Evolutionary conservation across 768 basidiomycete genomes (phyloP), one percentile per base, ranked within the genome.

Genomic region (Coprinellus aureogranulatus): DNA sequence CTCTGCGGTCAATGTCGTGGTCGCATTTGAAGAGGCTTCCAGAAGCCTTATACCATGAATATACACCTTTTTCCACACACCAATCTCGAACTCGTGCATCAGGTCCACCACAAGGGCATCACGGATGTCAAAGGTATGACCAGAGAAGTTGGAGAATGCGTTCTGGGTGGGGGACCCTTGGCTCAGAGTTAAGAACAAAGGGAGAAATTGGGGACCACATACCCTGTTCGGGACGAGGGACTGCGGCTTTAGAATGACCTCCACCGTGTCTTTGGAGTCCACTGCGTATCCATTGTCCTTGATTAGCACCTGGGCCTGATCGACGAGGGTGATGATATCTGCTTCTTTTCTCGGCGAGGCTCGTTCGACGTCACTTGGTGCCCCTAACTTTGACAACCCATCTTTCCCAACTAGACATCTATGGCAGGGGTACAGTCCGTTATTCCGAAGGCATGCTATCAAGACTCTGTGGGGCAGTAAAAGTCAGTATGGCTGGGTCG

Each of bases 41-140:
- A 73, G 49, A 18, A 73, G 61, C 1, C 70, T 65, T 16, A 73
- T 51, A 0, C 72, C 54, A 44, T 74, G 74, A 0, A 53, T 66
- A 40, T 72, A 67, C 0, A 69, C 26, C 0, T 64, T 57, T 51
- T 73, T 75, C 68, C 67, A 70, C 6, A 68, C 67, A 11, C 71
- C 72, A 9, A 74, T 57, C 49, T 75, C 72, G 50, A 74, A 62
- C 52, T 75, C 70, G 41, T 75, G 74, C 27, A 75, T 31, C 3
- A 75, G 52, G 53, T 74, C 73, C 0, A 49, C 47, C 6, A 30
- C 28, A 12, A 49, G 67, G 60, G 0, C 69, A 62, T n/a, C 72
- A 63, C 57, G 70, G 62, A 3, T 51, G 5, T 52, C 60, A 70
- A 28, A 67, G 54, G 25, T 68, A 63, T 45, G 49, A 34, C 9